Evolutionary conservation across 768 basidiomycete species (phyloP).

Genomic region (Gloeostereum incarnatum): DNA sequence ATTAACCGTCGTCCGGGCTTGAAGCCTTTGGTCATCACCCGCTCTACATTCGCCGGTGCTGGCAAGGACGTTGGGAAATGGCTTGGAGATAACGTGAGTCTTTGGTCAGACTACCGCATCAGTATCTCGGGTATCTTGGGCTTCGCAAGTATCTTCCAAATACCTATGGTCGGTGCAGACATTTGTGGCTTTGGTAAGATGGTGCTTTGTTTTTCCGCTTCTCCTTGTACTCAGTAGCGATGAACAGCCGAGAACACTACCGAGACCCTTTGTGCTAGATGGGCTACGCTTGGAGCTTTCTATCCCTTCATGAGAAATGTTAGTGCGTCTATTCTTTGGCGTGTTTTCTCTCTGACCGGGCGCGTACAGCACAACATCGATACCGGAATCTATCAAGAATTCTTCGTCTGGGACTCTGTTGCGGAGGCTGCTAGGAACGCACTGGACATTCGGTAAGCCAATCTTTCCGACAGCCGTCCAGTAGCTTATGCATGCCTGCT

Average conservation of each 20-base stretch:
- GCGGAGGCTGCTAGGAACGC: conserved; percentile 51
- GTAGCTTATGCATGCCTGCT: not conserved
- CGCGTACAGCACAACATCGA: conserved; percentile 41
- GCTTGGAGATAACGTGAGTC: conserved; percentile 59
- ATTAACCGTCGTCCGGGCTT: conserved; percentile 50
- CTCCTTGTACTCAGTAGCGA: not conserved
- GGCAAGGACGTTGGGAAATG: conserved; percentile 64
- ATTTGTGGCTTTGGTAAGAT: conserved; percentile 56
- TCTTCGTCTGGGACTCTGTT: conserved; percentile 53
- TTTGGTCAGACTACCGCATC: conserved; percentile 48
- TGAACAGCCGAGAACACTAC: conserved; percentile 47
- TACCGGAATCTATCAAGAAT: conserved; percentile 49
- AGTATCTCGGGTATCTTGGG: conserved; percentile 60
- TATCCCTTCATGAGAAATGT: conserved; percentile 77
- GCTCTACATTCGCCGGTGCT: conserved; percentile 66
- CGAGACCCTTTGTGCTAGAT: conserved; percentile 61
- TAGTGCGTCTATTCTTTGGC: conserved; percentile 12
- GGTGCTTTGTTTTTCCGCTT: conserved; percentile 1
- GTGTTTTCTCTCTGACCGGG: not conserved
- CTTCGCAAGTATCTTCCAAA: conserved; percentile 55
- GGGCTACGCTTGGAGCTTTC: conserved; percentile 73
- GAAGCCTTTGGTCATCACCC: conserved; percentile 59
- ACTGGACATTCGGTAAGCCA: conserved; percentile 47
- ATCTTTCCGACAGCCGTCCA: not conserved
- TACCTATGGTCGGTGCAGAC: conserved; percentile 74